Evolutionary conservation across 2,329 filamentous ascomycete genomes (phyloP), one percentile per base, ranked within the genome.

Genomic region (Coleophoma eucalyptorum): DNA sequence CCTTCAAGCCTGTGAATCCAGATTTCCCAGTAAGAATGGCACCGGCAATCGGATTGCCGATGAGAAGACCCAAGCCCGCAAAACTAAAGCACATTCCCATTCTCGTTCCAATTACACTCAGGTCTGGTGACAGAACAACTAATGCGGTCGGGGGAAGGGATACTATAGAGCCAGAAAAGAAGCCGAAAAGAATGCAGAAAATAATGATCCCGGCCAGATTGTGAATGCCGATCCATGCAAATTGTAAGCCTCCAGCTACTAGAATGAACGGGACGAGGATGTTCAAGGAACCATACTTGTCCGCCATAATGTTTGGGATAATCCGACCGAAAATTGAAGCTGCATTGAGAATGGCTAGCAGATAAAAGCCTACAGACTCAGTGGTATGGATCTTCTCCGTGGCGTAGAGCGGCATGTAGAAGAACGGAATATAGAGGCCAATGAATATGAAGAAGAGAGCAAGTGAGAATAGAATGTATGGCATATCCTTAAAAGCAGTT

Each of bases 371-470:
- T 6, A 55, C 35, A 7, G 44, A 40, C 11, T 50, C 35, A 8
- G 38, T 43, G 10, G 46, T 26, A 19, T 45, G 37, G 5, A 49
- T 18, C 3, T 50, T 43, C 8, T 31, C 16, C 34, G 33, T 13
- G 8, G 50, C 50, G 43, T 52, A 52, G 6, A 12, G 40, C 64
- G 69, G 63, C 48, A 72, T 69, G 55, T 72, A 74, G 51, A 79
- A 80, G 58, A 73, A 80, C 3, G 72, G 76, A 55, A 80, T 70
- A 57, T 80, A 81, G n/a, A 80, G 58, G 3, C 72, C 74, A 72
- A 72, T 78, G 59, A 76, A 79, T 56, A 68, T 67, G 47, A 74
- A 58, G 53, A 72, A 74, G 62, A 72, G 70, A 20, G 65, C 71
- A 20, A 71, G 57, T 5, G 68, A 65, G 53, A 65, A 76, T 47